phyloP scores from a whole-genome alignment of 2,329 filamentous ascomycete genomes.

The Cladorrhinum sp. region DNA sequence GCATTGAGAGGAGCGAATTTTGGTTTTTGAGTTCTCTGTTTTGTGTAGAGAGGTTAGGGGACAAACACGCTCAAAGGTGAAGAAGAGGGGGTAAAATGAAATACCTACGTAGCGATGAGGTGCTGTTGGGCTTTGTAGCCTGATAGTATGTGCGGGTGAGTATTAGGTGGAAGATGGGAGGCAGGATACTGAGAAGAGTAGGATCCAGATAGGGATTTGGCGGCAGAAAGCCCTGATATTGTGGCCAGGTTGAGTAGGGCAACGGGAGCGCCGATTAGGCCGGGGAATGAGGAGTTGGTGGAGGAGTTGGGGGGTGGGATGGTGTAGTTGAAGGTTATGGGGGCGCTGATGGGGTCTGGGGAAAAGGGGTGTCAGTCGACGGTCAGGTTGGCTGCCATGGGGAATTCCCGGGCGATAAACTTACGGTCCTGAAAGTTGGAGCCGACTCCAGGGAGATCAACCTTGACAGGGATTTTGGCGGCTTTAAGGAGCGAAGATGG shows the following conservation, averaged over 20 bases:
- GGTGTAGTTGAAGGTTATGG: background rate
- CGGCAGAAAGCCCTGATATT: background rate
- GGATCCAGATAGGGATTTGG: background rate
- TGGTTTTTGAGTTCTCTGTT: no score
- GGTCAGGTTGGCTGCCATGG: background rate
- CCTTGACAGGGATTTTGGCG: slow-evolving; percentile 38
- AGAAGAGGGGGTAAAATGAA: no score
- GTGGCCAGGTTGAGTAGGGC: background rate
- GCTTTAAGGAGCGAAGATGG: slow-evolving; percentile 33
- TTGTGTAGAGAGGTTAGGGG: no score
- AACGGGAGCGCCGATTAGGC: background rate
- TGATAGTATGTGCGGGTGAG: background rate
- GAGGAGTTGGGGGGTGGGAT: background rate
- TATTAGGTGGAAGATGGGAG: background rate
- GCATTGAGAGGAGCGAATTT: background rate
- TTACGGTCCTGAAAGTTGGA: slow-evolving; percentile 49
- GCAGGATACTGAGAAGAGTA: background rate
- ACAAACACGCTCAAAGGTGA: no score
- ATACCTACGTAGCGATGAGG: background rate
- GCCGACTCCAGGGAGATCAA: slow-evolving; percentile 44
- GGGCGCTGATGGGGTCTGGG: background rate
- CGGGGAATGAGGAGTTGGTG: background rate
- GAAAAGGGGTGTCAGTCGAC: background rate
- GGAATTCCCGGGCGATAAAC: background rate
- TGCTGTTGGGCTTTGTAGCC: background rate